Evolutionary conservation across 129 eudicot genomes (phyloP), one percentile per base, ranked within the genome.

Genomic region (Flaveria brownii): DNA sequence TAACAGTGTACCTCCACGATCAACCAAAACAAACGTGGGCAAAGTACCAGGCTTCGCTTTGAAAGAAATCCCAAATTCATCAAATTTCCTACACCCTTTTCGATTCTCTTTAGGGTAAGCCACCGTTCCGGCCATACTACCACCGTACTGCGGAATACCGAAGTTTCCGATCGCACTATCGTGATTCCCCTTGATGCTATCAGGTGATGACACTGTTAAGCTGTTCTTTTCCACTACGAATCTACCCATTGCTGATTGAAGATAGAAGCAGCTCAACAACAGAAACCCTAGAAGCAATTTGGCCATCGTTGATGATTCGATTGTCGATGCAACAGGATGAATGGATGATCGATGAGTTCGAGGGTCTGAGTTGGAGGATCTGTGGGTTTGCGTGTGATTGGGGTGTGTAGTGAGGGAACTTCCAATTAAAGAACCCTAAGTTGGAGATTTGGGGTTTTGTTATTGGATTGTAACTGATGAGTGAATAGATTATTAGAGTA

Each of bases 161-260:
- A 94, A 94, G 85, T 94, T 94, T 2, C 99, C 99, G 79, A 93
- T 90, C 5, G 99, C 99, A 80, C 85, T 88, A 33, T 93, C 98
- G 49, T 88, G 88, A 30, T 80, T 88, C 0, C 97, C 98, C 71
- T 85, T 90, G 12, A 93, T 82, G 46, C 73, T 82, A 17, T 90
- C 96, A 2, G 97, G 96, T 30, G 98, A 90, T 6, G 84, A 77
- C 18, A 93, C 97, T 36, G 85, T 87, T 74, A 93, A 87, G 79
- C 96, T 93, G 82, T 93, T 93, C 81, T 87, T 87, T 77, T 92
- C 96, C 82, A 90, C 96, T 70, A 90, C 90, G 70, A 87, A 92
- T 70, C 89, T 79, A 56, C 86, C 84, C 69, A 77, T 62, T 76
- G 73, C 86, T 2, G 47, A 60, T 26, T 80, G 79, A 41, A 33